phyloP scores from a whole-genome alignment of 352 stramenopile species.

The Pythium rishiriense region DNA sequence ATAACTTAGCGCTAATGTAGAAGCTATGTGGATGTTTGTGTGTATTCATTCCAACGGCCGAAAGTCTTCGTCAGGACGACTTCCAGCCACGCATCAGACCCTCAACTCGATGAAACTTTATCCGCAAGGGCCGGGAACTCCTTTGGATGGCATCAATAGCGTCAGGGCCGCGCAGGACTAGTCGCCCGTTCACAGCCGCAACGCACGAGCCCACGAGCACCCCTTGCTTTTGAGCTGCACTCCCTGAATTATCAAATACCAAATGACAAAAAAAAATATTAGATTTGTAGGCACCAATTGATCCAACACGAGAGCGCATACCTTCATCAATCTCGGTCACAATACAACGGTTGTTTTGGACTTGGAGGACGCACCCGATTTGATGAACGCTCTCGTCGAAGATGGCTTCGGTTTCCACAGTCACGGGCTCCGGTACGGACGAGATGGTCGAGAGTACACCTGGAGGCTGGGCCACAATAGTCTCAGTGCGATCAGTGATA shows the following conservation, averaged over 20 bases:
- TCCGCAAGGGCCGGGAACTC: slow-evolving; percentile 51
- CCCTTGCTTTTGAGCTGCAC: slow-evolving; percentile 49
- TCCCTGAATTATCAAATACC: slow-evolving; percentile 27
- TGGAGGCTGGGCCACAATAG: neutral
- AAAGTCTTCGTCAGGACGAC: neutral
- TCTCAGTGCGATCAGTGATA: neutral
- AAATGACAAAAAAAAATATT: neutral
- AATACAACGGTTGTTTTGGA: slow-evolving; percentile 55
- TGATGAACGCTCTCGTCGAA: slow-evolving; percentile 46
- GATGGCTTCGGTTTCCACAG: slow-evolving; percentile 52
- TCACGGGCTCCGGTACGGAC: slow-evolving; percentile 60
- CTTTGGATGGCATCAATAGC: slow-evolving; percentile 53
- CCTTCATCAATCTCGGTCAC: slow-evolving; percentile 57
- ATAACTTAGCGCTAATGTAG: slow-evolving; percentile 16
- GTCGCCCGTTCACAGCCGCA: slow-evolving; percentile 63
- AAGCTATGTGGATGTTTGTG: neutral
- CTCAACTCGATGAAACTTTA: slow-evolving; percentile 79
- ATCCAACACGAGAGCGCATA: slow-evolving; percentile 4
- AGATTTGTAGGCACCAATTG: neutral
- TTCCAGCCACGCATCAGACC: slow-evolving; percentile 74
- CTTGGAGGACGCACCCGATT: slow-evolving; percentile 60
- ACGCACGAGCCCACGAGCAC: slow-evolving; percentile 71
- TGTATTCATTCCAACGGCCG: neutral
- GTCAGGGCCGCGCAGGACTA: slow-evolving; percentile 47
- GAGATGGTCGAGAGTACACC: slow-evolving; percentile 34